Evolutionary conservation across 1,284 basidiomycete species (phyloP), one percentile per base, ranked within the genome.

Genomic region (Pterulicium gracile): DNA sequence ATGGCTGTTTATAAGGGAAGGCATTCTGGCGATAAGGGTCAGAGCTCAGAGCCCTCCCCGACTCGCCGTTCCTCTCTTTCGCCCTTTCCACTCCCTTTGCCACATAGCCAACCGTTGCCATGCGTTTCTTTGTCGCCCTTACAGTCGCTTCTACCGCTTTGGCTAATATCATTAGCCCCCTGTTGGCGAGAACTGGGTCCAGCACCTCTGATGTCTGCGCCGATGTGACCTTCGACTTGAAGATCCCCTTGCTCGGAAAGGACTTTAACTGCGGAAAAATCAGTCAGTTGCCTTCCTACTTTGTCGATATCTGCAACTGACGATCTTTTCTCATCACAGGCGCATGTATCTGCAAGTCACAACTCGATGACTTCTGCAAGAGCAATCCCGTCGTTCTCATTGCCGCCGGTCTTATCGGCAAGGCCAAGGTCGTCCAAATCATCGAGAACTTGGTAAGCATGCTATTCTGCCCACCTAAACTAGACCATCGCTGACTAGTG

Each of bases 301-400:
- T 7, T 39, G 34, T 19, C 12, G 7, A 12, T 12, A n/a, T 10
- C 19, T 13, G 42, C 32, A 7, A 24, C 44, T n/a, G 15, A 34
- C 3, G 13, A n/a, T 36, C 27, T 48, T 17, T 40, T 20, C 22
- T 24, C 4, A 15, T 42, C 32, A 3, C 45, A 72, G 68, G 63
- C 35, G 52, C 60, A 3, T 72, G 69, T 39, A 51, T 70, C 35
- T 72, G 70, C 49, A 24, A 67, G 18, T 68, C 67, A 3, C 56
- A 50, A 7, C 49, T 73, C 19, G 58, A 62, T 1, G 43, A 46
- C 22, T 66, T 68, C 49, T 42, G 71, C 5, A 19, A 55, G 5
- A 58, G 59, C 2, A 63, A 69, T 45, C 14, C 52, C 0, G 44
- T 65, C 18, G 56, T 60, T 3, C 52, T 58, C 10, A 43, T 55